Percentiles rank a stretch among this genome's conserved stretches.
Evolutionary conservation across 2,329 filamentous ascomycete genomes (phyloP).

Genomic region (Mollisiaceae sp.): DNA sequence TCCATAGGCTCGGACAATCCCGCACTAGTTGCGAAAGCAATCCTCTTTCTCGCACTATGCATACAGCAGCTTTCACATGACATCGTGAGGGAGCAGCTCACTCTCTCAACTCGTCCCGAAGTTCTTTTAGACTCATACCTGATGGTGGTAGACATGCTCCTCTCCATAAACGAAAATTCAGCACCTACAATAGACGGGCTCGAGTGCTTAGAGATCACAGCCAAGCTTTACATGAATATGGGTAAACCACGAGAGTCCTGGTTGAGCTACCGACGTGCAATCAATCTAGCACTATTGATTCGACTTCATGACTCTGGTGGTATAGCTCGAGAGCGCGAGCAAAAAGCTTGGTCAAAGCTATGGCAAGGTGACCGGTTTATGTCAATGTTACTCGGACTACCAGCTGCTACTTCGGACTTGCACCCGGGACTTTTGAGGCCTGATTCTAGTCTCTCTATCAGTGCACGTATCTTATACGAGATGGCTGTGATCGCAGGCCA

Average conservation of each 20-base stretch:
- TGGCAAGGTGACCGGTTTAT: conserved; percentile 54
- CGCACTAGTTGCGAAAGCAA: conserved; percentile 47
- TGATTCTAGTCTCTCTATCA: not conserved
- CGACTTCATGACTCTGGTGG: conserved; percentile 46
- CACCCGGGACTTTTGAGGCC: conserved; percentile 22
- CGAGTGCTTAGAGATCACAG: conserved; percentile 55
- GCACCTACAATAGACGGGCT: conserved; percentile 56
- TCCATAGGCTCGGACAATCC: conserved; percentile 45
- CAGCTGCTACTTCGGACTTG: conserved; percentile 47
- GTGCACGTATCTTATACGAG: conserved; percentile 20
- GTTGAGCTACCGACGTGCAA: conserved; percentile 54
- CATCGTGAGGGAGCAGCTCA: conserved; percentile 45
- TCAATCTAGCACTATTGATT: conserved; percentile 57
- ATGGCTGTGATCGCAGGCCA: conserved; percentile 45
- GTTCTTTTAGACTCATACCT: conserved; percentile 53
- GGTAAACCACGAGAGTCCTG: conserved; percentile 60
- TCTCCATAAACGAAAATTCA: conserved; percentile 55
- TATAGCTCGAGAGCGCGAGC: conserved; percentile 38
- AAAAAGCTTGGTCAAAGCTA: conserved; percentile 48
- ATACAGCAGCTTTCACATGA: conserved; percentile 48
- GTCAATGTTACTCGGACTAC: conserved; percentile 59
- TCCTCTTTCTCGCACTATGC: conserved; percentile 51
- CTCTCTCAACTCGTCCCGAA: conserved; percentile 47
- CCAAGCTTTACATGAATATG: conserved; percentile 59
- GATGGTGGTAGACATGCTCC: conserved; percentile 50